Conservation (phyloP, 352 stramenopile genomes). For the Phytophthora hybrid region DNA sequence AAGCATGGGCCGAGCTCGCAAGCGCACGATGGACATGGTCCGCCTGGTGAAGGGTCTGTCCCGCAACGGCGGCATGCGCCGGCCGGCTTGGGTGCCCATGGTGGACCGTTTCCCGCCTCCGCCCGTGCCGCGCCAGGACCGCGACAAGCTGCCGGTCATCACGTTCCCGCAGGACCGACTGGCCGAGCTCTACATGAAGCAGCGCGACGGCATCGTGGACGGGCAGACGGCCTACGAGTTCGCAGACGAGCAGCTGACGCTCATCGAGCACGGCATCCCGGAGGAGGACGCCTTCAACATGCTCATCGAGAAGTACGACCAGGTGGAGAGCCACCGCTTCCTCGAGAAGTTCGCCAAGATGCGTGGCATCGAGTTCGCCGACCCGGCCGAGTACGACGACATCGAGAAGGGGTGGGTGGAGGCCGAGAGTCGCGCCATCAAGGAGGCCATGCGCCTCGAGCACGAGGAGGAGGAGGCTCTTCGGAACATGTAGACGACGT, state of each 20-base stretch:
- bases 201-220: conserved; percentile 72
- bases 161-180: conserved; percentile 88
- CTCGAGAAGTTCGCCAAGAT: conserved; percentile 85
- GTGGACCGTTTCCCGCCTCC: conserved; percentile 84
- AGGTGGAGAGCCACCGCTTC: conserved; percentile 84
- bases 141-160: conserved; percentile 80
- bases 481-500: conserved; percentile 61
- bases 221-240: conserved; percentile 89
- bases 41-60: conserved; percentile 79
- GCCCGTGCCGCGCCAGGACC: conserved; percentile 75
- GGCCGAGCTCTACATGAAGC: conserved; percentile 84
- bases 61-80: conserved; percentile 82
- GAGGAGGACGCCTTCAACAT: conserved; percentile 85
- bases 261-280: conserved; percentile 84
- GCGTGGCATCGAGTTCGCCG: conserved; percentile 81
- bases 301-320: conserved; percentile 87
- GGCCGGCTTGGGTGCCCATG: conserved; percentile 73
- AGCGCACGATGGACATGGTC: conserved; percentile 83
- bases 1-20: conserved; percentile 81
- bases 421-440: conserved; percentile 79
- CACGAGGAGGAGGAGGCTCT: conserved; percentile 83
- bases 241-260: conserved; percentile 85
- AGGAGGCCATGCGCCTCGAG: conserved; percentile 87
- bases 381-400: conserved; percentile 82
- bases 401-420: conserved; percentile 87